Evolutionary conservation across 331 rosid species (phyloP).

Genomic region (Erythrophleum ivorense): DNA sequence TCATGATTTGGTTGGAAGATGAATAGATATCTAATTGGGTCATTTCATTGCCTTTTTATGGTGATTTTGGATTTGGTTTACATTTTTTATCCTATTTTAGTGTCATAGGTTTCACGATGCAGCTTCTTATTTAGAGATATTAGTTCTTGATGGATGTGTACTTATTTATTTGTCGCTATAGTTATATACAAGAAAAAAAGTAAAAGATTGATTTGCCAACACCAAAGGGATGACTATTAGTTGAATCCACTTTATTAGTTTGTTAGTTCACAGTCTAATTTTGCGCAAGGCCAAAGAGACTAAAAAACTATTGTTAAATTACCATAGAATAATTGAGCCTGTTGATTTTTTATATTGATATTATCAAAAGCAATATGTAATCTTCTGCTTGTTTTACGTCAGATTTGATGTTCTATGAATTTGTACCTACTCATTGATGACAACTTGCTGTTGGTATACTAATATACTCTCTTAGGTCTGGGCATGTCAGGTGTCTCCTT

Average conservation of each 20-base stretch:
- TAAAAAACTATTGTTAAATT: neutral
- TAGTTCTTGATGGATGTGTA: neutral
- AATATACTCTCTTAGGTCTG: neutral
- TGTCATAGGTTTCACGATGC: neutral
- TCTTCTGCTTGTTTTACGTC: neutral
- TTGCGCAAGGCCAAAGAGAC: neutral
- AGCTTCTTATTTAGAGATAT: neutral
- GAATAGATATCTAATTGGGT: neutral
- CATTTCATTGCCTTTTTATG: neutral
- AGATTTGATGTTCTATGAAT: neutral
- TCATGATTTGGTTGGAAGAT: neutral
- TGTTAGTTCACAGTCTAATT: neutral
- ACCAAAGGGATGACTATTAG: neutral
- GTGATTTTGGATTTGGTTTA: neutral
- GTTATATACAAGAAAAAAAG: neutral
- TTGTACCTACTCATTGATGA: neutral
- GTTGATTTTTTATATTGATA: neutral
- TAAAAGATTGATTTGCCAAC: neutral
- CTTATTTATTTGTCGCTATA: neutral
- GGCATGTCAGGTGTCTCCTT: neutral
- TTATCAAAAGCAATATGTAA: neutral
- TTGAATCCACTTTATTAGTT: neutral
- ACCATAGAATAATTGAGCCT: neutral
- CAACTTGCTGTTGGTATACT: neutral
- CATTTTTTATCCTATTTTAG: constrained; percentile 2